A percentile compares a stretch with the other conserved stretches of the same genome.
phyloP scores from a whole-genome alignment of 2,329 filamentous ascomycete species.

The Meredithiella fracta region DNA sequence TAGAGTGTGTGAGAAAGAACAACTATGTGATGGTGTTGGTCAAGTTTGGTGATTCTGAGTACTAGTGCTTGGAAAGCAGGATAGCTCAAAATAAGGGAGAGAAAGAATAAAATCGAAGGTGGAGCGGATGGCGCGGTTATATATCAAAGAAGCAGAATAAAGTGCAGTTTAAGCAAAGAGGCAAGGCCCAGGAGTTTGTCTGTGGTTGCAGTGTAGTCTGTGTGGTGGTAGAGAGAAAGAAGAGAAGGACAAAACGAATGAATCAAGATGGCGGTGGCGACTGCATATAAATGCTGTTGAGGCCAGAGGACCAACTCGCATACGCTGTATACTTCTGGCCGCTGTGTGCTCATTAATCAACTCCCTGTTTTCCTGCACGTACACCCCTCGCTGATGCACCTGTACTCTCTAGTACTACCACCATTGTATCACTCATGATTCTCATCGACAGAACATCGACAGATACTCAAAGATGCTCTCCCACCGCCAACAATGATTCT shows the following conservation, averaged over 20 bases:
- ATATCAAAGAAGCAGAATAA: not conserved
- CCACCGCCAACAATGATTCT: not conserved
- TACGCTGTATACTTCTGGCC: not conserved
- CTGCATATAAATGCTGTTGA: conserved; percentile 5
- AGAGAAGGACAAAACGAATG: not conserved
- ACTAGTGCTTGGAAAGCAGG: not conserved
- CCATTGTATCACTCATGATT: not conserved
- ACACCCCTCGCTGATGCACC: not conserved
- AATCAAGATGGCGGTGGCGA: not conserved
- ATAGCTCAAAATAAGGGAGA: not conserved
- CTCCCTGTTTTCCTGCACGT: not conserved
- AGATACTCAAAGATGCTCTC: not conserved
- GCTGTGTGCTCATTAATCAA: not conserved
- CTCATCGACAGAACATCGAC: not conserved
- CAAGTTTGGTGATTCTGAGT: not conserved
- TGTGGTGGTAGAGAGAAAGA: conserved; percentile 5
- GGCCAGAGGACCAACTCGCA: not conserved
- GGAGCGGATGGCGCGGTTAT: not conserved
- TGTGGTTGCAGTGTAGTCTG: conserved; percentile 4
- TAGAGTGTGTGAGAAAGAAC: not conserved
- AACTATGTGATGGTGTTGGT: not conserved
- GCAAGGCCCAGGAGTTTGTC: conserved; percentile 7
- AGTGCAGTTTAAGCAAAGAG: not conserved
- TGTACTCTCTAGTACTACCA: conserved; percentile 7
- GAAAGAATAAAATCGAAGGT: not conserved